Evolutionary conservation across 805 yeast genomes (phyloP), one percentile per base, ranked within the genome.

Genomic region (Spathaspora hagerdaliae): DNA sequence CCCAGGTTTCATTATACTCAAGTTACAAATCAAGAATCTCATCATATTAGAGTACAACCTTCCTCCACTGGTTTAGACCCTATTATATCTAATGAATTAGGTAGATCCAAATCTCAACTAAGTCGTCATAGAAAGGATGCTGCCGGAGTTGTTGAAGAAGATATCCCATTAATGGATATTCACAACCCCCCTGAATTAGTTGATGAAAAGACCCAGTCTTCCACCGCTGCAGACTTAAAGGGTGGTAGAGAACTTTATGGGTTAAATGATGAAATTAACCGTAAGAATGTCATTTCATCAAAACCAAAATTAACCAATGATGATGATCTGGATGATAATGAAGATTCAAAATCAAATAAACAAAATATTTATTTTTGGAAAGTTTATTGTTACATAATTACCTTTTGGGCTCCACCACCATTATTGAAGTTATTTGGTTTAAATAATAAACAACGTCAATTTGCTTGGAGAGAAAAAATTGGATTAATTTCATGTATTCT

Each of bases 391-490:
- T 80, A 81, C 53, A 55, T 78, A 7, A 68, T 94, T 32, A 91
- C 99, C 0, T 89, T 89, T 63, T 92, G 97, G 94, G 95, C 96
- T 2, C 96, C 97, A 1, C 78, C 85, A 2, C 83, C 90, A 0
- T 51, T 89, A 31, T 66, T 90, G 56, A 69, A 69, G 38, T 63
- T 87, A 38, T 85, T 81, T 64, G 98, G 98, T 2, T 76, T 92
- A 77, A 77, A 78, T 31, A 81, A 85, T 15, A 80, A 81, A 53
- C 91, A 83, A 38, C 80, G 96, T 48, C 97, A 91, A 61, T 81
- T 82, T 73, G 98, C 98, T 0, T 94, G 99, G 99, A 78, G 99
- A 59, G 99, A 94, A 59, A 92, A 92, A 60, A 85, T 91, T 44
- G 98, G 89, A 1, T 73, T 94, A 38, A 73, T 92, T 38, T 76